A percentile compares a stretch with the other conserved stretches of the same genome.
phyloP scores from a whole-genome alignment of 768 basidiomycete genomes.

The Hygrocybe coccinea region DNA sequence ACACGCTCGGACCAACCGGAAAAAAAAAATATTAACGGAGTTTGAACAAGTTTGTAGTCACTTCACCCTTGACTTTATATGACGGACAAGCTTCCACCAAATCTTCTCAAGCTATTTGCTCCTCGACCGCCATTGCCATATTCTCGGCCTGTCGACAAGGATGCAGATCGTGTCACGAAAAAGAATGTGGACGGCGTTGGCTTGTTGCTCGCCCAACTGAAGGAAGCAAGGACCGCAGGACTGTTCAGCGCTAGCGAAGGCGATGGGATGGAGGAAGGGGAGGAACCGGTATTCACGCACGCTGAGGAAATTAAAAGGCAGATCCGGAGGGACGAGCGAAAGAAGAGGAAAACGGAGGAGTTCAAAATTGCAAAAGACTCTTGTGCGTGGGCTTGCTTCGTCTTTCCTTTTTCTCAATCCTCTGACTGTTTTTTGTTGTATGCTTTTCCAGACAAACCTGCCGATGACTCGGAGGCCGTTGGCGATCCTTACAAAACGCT shows the following conservation, averaged over 20 bases:
- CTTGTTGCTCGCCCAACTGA: conserved; percentile 61
- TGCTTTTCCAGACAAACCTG: conserved; percentile 81
- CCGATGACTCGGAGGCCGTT: conserved; percentile 82
- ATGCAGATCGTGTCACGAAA: conserved; percentile 65
- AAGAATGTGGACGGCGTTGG: conserved; percentile 80
- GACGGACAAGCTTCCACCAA: conserved; percentile 62
- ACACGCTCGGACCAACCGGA: not conserved
- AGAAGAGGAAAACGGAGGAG: conserved; percentile 68
- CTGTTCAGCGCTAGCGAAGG: conserved; percentile 53
- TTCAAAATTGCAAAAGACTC: conserved; percentile 79
- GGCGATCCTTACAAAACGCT: conserved; percentile 99
- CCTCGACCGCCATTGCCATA: conserved; percentile 90
- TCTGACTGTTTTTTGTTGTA: not conserved
- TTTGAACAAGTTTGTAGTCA: conserved; percentile 1
- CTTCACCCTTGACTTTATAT: conserved; percentile 55
- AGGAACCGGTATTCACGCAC: conserved; percentile 74
- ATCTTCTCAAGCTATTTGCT: conserved; percentile 93
- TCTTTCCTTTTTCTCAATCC: too few relatives aligned
- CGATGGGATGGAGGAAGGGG: conserved; percentile 78
- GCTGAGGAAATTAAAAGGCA: conserved; percentile 81
- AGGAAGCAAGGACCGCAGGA: conserved; percentile 70
- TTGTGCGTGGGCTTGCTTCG: conserved; percentile 51
- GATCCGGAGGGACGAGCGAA: conserved; percentile 71
- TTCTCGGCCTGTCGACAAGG: conserved; percentile 75
- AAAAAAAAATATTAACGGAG: not conserved